A percentile compares a stretch with the other conserved stretches of the same genome.
Conservation (phyloP, 768 basidiomycete species). For the Amanita jacksonii region DNA sequence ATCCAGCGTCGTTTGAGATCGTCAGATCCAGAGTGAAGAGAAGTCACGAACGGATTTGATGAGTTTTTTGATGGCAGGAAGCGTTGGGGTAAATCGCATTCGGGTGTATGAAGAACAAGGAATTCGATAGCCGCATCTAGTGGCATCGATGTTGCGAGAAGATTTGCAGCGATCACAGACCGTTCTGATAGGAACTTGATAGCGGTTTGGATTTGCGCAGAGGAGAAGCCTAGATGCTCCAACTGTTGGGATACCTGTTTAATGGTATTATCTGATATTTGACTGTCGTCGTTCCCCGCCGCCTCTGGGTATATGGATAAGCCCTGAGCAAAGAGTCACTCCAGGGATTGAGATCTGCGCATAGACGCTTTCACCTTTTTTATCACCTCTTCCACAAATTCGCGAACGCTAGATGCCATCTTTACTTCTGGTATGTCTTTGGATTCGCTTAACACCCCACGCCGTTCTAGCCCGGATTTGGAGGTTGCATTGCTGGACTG, state of each 20-base stretch:
- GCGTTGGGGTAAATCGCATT: slow-evolving; percentile 74
- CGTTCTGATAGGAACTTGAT: slow-evolving; percentile 47
- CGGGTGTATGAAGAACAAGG: slow-evolving; percentile 73
- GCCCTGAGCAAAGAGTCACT: slow-evolving; percentile 26
- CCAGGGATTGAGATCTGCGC: not conserved
- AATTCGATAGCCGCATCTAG: slow-evolving; percentile 80
- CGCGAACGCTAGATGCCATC: slow-evolving; percentile 71
- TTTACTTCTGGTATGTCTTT: slow-evolving; percentile 58
- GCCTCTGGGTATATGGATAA: slow-evolving; percentile 43
- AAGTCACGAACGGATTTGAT: slow-evolving; percentile 60
- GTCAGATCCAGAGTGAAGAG: slow-evolving; percentile 50
- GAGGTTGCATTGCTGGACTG: slow-evolving; percentile 26
- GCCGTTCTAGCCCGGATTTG: not conserved
- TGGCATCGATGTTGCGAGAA: slow-evolving; percentile 49
- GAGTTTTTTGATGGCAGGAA: slow-evolving; percentile 60
- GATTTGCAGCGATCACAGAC: slow-evolving; percentile 48
- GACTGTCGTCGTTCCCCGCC: slow-evolving; percentile 21
- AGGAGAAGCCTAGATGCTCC: slow-evolving; percentile 55
- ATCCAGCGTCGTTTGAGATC: slow-evolving; percentile 70
- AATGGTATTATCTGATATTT: slow-evolving; percentile 33
- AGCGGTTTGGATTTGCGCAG: slow-evolving; percentile 39
- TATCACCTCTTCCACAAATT: slow-evolving; percentile 72
- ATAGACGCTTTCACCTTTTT: slow-evolving; percentile 43
- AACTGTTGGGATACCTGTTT: slow-evolving; percentile 46
- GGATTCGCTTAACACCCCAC: not conserved